Conservation (phyloP, 805 yeast species). For the Suhomyces pyralidae region DNA sequence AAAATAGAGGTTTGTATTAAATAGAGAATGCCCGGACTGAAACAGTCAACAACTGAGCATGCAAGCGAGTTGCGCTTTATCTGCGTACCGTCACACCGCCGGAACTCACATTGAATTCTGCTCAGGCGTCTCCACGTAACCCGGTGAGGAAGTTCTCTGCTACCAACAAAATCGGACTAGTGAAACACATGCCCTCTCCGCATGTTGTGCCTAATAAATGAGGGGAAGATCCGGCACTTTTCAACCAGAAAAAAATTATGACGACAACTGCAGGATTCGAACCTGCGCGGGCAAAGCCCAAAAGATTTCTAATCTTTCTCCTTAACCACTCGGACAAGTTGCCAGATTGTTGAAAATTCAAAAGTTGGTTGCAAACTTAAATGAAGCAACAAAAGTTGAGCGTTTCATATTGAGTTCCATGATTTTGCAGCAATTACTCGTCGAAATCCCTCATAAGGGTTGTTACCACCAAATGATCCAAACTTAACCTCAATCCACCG, state of each 20-base stretch:
- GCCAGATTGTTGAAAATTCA: slow-evolving; percentile 17
- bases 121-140: neutral
- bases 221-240: neutral
- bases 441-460: no score
- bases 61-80: neutral
- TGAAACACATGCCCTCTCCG: neutral
- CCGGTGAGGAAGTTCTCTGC: neutral
- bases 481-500: no score
- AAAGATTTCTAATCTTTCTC: slow-evolving; percentile 48
- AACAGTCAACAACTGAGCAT: neutral
- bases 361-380: no score
- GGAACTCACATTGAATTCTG: neutral
- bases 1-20: neutral
- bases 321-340: slow-evolving; percentile 49
- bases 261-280: slow-evolving; percentile 50
- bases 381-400: no score
- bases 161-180: neutral
- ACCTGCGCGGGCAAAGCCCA: slow-evolving; percentile 52
- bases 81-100: neutral
- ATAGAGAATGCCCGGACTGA: neutral
- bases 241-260: slow-evolving; percentile 15
- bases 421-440: no score
- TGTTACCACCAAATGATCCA: no score
- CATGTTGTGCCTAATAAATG: neutral
- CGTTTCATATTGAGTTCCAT: no score